Base-by-base conservation (phyloP, 2,329 filamentous ascomycete species). In the Grosmannia clavigera region DNA sequence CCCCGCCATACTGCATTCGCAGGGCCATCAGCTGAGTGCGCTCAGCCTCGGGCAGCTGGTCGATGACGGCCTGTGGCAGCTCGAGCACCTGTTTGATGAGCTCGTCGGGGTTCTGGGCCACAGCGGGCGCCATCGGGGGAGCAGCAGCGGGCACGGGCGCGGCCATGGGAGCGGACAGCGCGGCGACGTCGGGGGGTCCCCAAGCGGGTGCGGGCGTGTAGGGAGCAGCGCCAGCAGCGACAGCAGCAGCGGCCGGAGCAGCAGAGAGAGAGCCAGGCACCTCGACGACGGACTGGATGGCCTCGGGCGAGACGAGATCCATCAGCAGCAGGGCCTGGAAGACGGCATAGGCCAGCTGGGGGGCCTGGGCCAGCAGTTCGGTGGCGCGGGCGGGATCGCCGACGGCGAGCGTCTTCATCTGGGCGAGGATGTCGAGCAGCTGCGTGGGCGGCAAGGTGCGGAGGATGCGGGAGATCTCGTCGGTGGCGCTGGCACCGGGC, bases 301-400 rank as follows among this genome's bases (percentile, higher is more conserved):
- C 85, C 67, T 86, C 85, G 16, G 90, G 88, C 61, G 94, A 92
- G 60, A 97, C 90, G 11, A 97, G 84, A 54, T 91, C 90, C 83
- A 97, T 94, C 46, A 96, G 83, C 2, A 97, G 82, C 11, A 97
- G 81, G 29, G 92, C 88, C 74, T 97, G 92, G 75, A 97, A 97
- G 65, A 97, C 87, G 61, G 94, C 94, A 68, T 95, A 97, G 5
- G 90, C 85, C 53, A 99, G 84, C 74, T 99, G 94, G 0, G 94
- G 94, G 1, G 92, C 91, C 75, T 92, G 87, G 63, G 87, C 81
- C 51, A 99, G 82, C 50, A 97, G 83, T 69, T 95, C 90, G 0
- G 87, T 91, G 3, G 92, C 92, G 69, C 90, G 88, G 25, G 81
- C 80, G 2, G 92, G 91, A 67, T 97, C 91, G 29, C 81, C 83